Evolutionary conservation across 73 alveolate genomes (phyloP).

Genomic region (Uronychia setigera): DNA sequence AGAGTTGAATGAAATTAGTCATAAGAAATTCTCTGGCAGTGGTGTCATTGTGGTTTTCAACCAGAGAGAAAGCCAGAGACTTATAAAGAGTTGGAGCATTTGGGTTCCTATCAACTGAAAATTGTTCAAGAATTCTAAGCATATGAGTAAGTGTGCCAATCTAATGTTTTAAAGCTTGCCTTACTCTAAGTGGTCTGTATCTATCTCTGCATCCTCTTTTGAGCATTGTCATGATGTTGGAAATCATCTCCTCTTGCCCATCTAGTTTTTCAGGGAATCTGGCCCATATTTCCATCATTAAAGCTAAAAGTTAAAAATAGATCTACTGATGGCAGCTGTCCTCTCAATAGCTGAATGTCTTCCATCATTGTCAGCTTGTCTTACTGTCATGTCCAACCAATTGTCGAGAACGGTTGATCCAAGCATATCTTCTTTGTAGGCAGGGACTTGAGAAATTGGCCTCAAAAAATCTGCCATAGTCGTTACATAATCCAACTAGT

Average conservation of each 20-base stretch:
- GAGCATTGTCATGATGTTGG: slow-evolving; percentile 48
- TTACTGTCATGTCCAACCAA: slow-evolving; percentile 75
- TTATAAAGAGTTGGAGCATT: slow-evolving; percentile 56
- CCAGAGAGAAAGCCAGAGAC: slow-evolving; percentile 52
- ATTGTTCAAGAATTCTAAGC: slow-evolving; percentile 46
- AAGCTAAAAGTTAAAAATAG: background rate
- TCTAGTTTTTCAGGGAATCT: slow-evolving; percentile 63
- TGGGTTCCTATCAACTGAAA: slow-evolving; percentile 42
- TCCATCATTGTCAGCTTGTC: slow-evolving; percentile 82
- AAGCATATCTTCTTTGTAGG: slow-evolving; percentile 14
- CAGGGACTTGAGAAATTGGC: slow-evolving; percentile 7
- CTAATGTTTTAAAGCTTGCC: slow-evolving; percentile 10
- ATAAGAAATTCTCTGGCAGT: slow-evolving; percentile 48
- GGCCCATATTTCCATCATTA: slow-evolving; percentile 76
- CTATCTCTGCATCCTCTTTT: slow-evolving; percentile 65
- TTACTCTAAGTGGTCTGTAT: slow-evolving; percentile 50
- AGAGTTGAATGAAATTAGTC: slow-evolving; percentile 44
- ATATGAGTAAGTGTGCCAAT: slow-evolving; percentile 32
- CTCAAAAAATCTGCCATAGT: slow-evolving; percentile 7
- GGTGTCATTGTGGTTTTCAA: slow-evolving; percentile 57
- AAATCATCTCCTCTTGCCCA: slow-evolving; percentile 66
- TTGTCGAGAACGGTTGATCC: slow-evolving; percentile 55
- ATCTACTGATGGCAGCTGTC: slow-evolving; percentile 68
- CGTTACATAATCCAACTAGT: slow-evolving; percentile 11
- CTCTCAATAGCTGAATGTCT: slow-evolving; percentile 71